Percentiles rank a stretch among this genome's conserved stretches.
These are phyloP conservation scores for Prunus dulcis DNA, from an alignment of 306 rosid species.

Conservation along the genomic window DNA sequence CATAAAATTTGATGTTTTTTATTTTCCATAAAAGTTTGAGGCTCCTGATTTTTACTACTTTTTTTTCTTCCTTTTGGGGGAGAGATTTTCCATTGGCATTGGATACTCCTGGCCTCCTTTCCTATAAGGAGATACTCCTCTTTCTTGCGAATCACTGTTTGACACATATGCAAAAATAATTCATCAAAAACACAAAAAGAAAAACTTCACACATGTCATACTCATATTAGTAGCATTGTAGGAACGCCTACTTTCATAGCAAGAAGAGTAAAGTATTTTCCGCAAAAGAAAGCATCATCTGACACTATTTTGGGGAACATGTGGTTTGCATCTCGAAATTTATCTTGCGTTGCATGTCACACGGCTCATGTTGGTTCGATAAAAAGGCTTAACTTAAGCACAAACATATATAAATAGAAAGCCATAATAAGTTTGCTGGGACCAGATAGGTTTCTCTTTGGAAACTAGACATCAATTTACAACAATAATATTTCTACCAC, in stretches of 20 bases:
- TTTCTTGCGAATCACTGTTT: too few species aligned
- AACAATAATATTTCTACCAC: not conserved
- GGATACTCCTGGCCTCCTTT: too few species aligned
- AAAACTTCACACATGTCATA: too few species aligned
- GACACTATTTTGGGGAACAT: conserved; percentile 11
- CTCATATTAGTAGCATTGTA: too few species aligned
- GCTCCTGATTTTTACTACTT: not conserved
- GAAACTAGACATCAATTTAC: not conserved
- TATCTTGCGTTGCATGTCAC: conserved; percentile 3
- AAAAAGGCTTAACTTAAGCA: not conserved
- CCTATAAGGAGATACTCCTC: too few species aligned
- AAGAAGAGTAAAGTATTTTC: too few species aligned
- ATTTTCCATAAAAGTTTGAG: not conserved
- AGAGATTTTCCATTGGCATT: not conserved
- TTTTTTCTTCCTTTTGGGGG: too few species aligned
- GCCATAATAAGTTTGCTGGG: not conserved
- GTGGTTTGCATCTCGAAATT: not conserved
- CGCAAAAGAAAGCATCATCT: not conserved
- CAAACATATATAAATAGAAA: not conserved
- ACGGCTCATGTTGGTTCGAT: conserved; percentile 9
- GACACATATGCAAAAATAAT: too few species aligned
- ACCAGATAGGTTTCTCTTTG: not conserved
- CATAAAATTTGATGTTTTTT: too few species aligned
- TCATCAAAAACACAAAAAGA: too few species aligned
- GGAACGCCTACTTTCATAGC: too few species aligned